Base-by-base conservation (phyloP, 2,329 filamentous ascomycete genomes). In the Ophiostoma australiae region DNA sequence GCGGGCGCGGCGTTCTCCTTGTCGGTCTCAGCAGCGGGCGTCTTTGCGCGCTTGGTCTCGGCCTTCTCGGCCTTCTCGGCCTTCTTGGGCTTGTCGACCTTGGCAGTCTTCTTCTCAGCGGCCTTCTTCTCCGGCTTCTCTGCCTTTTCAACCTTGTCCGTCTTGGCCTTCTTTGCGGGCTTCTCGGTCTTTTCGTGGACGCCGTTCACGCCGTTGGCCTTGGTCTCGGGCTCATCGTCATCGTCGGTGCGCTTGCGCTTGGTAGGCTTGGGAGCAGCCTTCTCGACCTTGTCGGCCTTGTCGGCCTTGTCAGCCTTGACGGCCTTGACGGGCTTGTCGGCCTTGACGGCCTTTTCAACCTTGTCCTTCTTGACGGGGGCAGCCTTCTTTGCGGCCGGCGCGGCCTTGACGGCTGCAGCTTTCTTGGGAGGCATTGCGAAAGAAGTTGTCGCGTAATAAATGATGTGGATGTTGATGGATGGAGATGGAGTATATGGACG, bases 281-380 rank as follows among this genome's bases (percentile, higher is more conserved):
- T 72, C 37, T 63, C 67, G 27, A 70, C 69, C 63, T 69, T 71
- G 11, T 71, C 67, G 20, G 72, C 44, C 55, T 72, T 72, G 61
- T 61, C 68, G 33, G 72, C 70, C 55, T 72, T 72, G 10, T 70
- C 68, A 15, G 71, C 61, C 31, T 39, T 44, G 41, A 20, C 63
- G 7, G 76, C 52, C 58, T 72, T 72, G 41, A 52, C 67, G n/a
- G 73, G 37, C 58, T 72, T 72, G 61, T 55, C 68, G n/a, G 73
- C 44, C 58, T 72, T 72, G 61, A 52, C 68, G 27, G 71, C 67
- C 55, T 72, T 72, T 3, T 70, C 68, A 20, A 71, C 61, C 31
- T 41, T 44, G 58, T 63, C 58, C 52, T 63, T 33, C 72, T 83
- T 80, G 69, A 77, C 79, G 68, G 76, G 75, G 3, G 75, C 75